Evolutionary conservation across 2,329 filamentous ascomycete genomes (phyloP).

Genomic region (Venturiaceae sp.): DNA sequence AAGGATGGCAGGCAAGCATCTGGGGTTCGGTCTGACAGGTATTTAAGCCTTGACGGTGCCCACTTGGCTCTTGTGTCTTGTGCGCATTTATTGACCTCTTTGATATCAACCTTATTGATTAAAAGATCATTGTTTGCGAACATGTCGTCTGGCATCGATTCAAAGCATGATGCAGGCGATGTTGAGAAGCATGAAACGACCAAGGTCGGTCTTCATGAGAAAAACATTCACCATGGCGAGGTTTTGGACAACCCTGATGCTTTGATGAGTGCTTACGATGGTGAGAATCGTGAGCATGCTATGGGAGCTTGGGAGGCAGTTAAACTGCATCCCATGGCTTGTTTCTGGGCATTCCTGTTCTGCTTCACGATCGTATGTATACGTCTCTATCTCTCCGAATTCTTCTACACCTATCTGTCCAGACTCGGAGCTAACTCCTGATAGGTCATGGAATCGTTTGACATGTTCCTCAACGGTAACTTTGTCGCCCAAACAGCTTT

Average conservation of each 20-base stretch:
- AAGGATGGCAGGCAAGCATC: too few relatives aligned
- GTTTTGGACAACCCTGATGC: slow-evolving; percentile 22
- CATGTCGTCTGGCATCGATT: neutral
- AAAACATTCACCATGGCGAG: neutral
- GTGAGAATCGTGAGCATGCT: slow-evolving; percentile 41
- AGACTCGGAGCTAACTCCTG: slow-evolving; percentile 13
- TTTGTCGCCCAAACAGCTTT: slow-evolving; percentile 51
- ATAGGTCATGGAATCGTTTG: slow-evolving; percentile 61
- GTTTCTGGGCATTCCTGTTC: slow-evolving; percentile 70
- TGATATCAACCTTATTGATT: too few relatives aligned
- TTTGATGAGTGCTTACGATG: slow-evolving; percentile 46
- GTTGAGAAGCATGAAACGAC: neutral
- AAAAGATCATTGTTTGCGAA: too few relatives aligned
- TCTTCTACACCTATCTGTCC: too few relatives aligned
- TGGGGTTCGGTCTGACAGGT: too few relatives aligned
- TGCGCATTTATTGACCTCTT: too few relatives aligned
- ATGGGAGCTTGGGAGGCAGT: slow-evolving; percentile 62
- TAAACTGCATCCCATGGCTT: slow-evolving; percentile 76
- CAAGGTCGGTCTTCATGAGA: neutral
- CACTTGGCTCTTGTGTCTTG: too few relatives aligned
- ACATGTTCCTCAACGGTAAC: slow-evolving; percentile 71
- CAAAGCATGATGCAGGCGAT: neutral
- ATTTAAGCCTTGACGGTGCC: too few relatives aligned
- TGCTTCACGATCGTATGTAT: slow-evolving; percentile 45
- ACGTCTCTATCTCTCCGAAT: neutral